phyloP scores from a whole-genome alignment of 192 early-diverging fungal genomes.

The Funneliformis geosporum region DNA sequence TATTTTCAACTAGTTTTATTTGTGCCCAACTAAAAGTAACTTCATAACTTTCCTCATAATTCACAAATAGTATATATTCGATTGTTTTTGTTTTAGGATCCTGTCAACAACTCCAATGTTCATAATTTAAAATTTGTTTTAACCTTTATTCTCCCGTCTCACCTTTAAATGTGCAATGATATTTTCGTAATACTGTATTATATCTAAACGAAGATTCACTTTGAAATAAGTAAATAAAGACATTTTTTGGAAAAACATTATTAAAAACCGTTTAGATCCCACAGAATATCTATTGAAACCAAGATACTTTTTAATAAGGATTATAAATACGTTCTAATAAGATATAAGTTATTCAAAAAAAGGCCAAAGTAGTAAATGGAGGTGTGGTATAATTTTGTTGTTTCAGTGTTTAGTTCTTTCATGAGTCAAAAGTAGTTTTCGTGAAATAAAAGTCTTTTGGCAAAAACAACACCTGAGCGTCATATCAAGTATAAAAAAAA shows the following conservation, averaged over 20 bases:
- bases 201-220: too few species aligned
- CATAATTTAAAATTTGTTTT: background rate
- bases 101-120: background rate
- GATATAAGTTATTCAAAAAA: too few species aligned
- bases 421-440: background rate
- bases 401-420: background rate
- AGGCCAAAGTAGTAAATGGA: background rate
- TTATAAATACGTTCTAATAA: too few species aligned
- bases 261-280: background rate
- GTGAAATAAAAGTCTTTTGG: background rate
- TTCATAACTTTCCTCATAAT: background rate
- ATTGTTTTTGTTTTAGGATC: background rate
- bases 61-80: background rate
- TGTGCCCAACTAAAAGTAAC: background rate
- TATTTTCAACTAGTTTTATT: background rate
- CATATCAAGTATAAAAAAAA: too few species aligned
- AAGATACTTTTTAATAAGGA: background rate
- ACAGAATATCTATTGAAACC: background rate
- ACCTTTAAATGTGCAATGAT: background rate
- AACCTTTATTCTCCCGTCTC: background rate
- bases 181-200: background rate
- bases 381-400: background rate
- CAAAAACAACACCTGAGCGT: background rate
- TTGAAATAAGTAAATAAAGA: background rate
- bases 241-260: background rate